Evolutionary conservation across 1,284 basidiomycete genomes (phyloP).

Genomic region (Mrakiaceae sp.): DNA sequence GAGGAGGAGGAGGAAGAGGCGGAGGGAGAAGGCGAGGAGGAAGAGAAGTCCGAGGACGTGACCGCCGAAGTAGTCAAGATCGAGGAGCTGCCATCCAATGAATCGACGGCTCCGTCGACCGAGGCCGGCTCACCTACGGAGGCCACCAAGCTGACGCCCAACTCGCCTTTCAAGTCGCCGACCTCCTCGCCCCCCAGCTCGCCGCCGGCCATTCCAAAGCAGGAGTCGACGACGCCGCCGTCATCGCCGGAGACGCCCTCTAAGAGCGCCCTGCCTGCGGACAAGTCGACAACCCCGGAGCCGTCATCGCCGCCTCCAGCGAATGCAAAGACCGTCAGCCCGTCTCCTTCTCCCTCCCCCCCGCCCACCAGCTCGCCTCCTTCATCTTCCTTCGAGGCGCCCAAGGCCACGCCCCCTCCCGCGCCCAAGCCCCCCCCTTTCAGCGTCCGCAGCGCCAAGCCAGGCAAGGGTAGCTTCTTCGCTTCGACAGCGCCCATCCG

Average conservation of each 20-base stretch:
- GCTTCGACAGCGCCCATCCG: slow-evolving; percentile 24
- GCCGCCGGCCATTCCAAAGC: neutral
- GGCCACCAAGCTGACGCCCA: neutral
- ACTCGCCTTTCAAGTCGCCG: neutral
- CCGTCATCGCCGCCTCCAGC: neutral
- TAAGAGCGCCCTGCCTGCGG: too few species aligned
- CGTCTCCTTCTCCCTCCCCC: slow-evolving; percentile 15
- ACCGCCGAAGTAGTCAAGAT: slow-evolving; percentile 10
- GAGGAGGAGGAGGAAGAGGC: slow-evolving; percentile 19
- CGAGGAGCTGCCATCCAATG: neutral
- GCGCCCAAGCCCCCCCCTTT: slow-evolving; percentile 6
- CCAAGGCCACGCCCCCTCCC: slow-evolving; percentile 16
- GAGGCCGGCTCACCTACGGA: neutral
- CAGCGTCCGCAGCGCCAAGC: neutral
- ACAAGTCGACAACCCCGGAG: too few species aligned
- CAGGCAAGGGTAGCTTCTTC: slow-evolving; percentile 3
- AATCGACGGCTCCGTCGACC: too few species aligned
- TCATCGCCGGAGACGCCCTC: too few species aligned
- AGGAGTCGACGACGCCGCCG: neutral
- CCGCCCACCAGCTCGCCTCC: neutral
- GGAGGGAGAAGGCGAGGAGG: slow-evolving; percentile 18
- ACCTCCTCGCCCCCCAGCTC: neutral
- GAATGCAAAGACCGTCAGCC: slow-evolving; percentile 21
- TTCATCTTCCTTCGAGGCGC: slow-evolving; percentile 2
- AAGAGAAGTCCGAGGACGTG: slow-evolving; percentile 19